Evolutionary conservation across 1,139 yeast genomes (phyloP), one percentile per base, ranked within the genome.

Genomic region (Schwanniomyces etchellsii): DNA sequence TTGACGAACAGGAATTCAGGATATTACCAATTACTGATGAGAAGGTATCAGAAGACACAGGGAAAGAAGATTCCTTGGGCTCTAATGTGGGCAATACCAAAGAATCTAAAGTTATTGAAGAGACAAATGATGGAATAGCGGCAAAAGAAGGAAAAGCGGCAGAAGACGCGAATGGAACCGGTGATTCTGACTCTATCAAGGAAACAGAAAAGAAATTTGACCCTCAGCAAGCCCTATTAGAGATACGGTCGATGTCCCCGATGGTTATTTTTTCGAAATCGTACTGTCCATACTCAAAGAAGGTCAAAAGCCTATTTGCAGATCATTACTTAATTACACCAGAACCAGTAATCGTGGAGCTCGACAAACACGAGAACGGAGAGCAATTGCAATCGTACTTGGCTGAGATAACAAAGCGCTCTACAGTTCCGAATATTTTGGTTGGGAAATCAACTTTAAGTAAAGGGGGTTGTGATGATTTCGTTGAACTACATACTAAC

Each of bases 401-500:
- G 33, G 75, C 64, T 9, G 62, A 64, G 29, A 55, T 67, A 29
- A 67, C 83, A 3, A 82, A 81, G 3, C 67, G 91, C 47, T 54
- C 50, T 14, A 81, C 91, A 0, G 93, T 82, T 4, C 93, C 93
- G 17, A 82, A 82, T 44, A 66, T 82, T 13, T 58, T 81, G 30
- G 64, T 82, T 32, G 81, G 81, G 28, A 74, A 76, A 2, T 48
- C 61, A 11, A 45, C 44, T 27, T 57, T 66, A 31, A 76, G 85
- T 29, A 66, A 77, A 47, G 93, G 91, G 22, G 93, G 91, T 2
- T 74, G 77, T 32, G 96, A 88, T 54, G 96, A 86, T 39, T 76
- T 91, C 50, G 63, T 58, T 21, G 68, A 60, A 27, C 60, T 84
- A 38, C 91, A 85, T 46, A 63, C 64, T 16, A 60, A 64, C 3